A percentile compares a stretch with the other conserved stretches of the same genome.
Conservation (phyloP, 352 stramenopile species). For the Pythium dissimile region DNA sequence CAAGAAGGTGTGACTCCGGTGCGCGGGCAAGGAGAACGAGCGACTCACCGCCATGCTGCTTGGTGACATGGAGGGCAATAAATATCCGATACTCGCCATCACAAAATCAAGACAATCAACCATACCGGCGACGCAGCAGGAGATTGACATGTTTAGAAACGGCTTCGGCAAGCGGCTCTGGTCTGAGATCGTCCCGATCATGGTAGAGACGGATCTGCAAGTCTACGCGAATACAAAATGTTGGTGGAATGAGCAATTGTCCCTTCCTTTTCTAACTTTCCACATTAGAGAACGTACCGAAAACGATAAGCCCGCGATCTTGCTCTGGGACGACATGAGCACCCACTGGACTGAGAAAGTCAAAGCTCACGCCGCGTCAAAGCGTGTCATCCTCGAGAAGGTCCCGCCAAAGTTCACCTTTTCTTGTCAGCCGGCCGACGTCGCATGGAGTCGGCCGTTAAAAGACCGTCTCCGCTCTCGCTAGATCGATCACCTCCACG, state of each 20-base stretch:
- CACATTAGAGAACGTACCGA: constrained; percentile 1
- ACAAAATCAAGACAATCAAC: not conserved
- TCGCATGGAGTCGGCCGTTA: constrained; percentile 1
- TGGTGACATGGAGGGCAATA: constrained; percentile 3
- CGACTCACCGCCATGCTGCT: not conserved
- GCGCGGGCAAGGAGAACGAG: constrained; percentile 3
- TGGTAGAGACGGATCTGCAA: not conserved
- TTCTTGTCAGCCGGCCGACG: constrained; percentile 2
- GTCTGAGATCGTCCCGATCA: not conserved
- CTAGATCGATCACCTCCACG: not conserved
- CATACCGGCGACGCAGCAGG: not conserved
- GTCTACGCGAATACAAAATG: constrained; percentile 2
- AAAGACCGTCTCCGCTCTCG: not conserved
- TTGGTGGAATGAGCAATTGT: constrained; percentile 2
- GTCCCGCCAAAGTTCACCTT: constrained; percentile 3
- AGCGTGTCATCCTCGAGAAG: not conserved
- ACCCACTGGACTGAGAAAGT: constrained; percentile 5
- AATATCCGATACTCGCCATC: not conserved
- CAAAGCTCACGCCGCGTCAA: not conserved
- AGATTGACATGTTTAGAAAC: constrained; percentile 2
- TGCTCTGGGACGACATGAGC: constrained; percentile 4
- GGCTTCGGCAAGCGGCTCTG: not conserved
- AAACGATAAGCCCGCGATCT: not conserved
- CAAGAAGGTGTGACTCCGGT: constrained; percentile 3
- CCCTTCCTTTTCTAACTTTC: not conserved